phyloP scores from a whole-genome alignment of 306 rosid species.

The Dryas drummondii region DNA sequence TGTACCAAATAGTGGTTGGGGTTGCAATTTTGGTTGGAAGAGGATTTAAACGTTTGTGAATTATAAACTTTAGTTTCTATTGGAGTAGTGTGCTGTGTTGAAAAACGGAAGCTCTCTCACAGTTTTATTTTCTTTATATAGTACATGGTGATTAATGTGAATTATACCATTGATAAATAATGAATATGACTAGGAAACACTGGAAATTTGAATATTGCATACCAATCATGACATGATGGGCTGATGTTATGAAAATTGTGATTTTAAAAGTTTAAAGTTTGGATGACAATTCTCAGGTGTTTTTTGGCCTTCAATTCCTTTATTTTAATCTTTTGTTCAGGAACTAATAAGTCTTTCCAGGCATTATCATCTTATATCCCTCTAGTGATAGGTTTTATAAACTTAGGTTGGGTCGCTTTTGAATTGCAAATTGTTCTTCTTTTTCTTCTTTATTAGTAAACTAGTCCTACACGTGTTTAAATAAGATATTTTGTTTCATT shows the following conservation, averaged over 20 bases:
- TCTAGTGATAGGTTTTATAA: not conserved
- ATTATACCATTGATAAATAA: not conserved
- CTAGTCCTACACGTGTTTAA: not conserved
- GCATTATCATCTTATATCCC: not conserved
- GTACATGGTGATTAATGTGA: not conserved
- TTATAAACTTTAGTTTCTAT: not conserved
- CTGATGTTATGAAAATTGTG: not conserved
- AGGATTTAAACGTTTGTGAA: not conserved
- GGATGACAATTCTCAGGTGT: not conserved
- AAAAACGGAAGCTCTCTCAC: not conserved
- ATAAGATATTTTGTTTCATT: not conserved
- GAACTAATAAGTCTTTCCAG: not conserved
- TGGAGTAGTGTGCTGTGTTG: not conserved
- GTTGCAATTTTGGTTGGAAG: not conserved
- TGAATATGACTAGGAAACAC: not conserved
- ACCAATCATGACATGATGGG: no score
- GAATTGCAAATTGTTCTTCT: not conserved
- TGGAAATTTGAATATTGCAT: not conserved
- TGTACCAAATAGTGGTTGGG: conserved; percentile 8
- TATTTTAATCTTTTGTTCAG: not conserved
- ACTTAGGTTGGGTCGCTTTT: not conserved
- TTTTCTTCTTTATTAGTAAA: not conserved
- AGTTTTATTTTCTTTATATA: not conserved
- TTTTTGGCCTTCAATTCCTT: not conserved
- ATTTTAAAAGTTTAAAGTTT: not conserved